A percentile compares a stretch with the other conserved stretches of the same genome.
Evolutionary conservation across 176 grass and related monocot genomes (phyloP).

Genomic region (Carex kokanica): DNA sequence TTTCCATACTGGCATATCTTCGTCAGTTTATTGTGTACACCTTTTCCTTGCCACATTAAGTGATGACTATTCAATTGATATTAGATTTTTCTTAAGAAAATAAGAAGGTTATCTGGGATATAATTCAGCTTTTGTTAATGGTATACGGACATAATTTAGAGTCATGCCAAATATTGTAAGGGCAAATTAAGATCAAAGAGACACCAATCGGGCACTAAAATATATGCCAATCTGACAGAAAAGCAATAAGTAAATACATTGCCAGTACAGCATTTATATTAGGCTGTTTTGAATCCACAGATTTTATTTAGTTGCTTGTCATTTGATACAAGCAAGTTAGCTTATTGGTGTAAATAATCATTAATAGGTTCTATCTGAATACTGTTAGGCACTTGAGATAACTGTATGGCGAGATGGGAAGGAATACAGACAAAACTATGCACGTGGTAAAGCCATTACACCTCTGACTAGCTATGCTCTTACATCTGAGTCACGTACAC

Average conservation of each 20-base stretch:
- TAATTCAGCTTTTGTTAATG: not conserved
- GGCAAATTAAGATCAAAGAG: not conserved
- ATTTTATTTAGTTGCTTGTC: not conserved
- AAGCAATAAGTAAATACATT: not conserved
- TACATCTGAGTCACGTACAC: slow-evolving; percentile 46
- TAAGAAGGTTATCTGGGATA: not conserved
- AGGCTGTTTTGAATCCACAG: not conserved
- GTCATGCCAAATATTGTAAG: not conserved
- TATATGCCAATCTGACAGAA: not conserved
- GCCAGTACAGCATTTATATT: not conserved
- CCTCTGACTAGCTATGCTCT: slow-evolving; percentile 41
- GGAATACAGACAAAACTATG: slow-evolving; percentile 73
- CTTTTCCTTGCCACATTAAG: not conserved
- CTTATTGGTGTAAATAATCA: not conserved
- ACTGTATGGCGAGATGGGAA: slow-evolving; percentile 90
- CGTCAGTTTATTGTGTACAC: not conserved
- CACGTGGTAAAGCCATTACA: slow-evolving; percentile 72
- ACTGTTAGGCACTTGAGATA: slow-evolving; percentile 67
- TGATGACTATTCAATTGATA: not conserved
- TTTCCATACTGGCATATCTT: not conserved
- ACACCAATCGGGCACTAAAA: not conserved
- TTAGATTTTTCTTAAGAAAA: slow-evolving; percentile 12
- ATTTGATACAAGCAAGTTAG: slow-evolving; percentile 4
- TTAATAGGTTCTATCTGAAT: slow-evolving; percentile 29
- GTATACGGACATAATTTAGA: not conserved